These are phyloP conservation scores for Alternaria consortialis DNA, from an alignment of 2,329 filamentous ascomycete species.

Conservation along the genomic window DNA sequence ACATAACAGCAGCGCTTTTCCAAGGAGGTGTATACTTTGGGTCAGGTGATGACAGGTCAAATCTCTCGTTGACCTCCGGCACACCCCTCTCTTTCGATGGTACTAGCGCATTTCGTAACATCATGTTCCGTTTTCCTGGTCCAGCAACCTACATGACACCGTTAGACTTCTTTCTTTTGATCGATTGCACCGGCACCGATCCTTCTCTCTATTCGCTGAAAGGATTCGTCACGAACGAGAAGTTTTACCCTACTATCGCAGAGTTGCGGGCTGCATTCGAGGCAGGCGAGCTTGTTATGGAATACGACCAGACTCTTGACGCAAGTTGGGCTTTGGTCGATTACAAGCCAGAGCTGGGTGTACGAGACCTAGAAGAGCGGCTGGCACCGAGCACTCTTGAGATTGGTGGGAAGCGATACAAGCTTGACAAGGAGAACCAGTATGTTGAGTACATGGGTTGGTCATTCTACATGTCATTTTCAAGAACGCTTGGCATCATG, in stretches of 20 bases:
- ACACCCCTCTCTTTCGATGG: slow-evolving; percentile 53
- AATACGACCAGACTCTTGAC: slow-evolving; percentile 58
- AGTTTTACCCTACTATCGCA: slow-evolving; percentile 62
- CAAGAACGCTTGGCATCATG: slow-evolving; percentile 58
- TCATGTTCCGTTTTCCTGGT: slow-evolving; percentile 56
- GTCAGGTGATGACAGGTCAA: slow-evolving; percentile 29
- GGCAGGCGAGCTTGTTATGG: slow-evolving; percentile 52
- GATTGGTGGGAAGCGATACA: slow-evolving; percentile 54
- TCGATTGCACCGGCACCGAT: slow-evolving; percentile 58
- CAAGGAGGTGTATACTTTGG: slow-evolving; percentile 41
- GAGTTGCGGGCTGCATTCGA: slow-evolving; percentile 59
- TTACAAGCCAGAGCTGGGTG: slow-evolving; percentile 42
- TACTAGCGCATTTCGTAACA: slow-evolving; percentile 50
- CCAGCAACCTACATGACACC: slow-evolving; percentile 53
- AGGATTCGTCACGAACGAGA: slow-evolving; percentile 59
- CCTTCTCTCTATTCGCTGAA: slow-evolving; percentile 54
- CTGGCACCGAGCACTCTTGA: slow-evolving; percentile 53
- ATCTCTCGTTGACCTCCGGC: slow-evolving; percentile 35
- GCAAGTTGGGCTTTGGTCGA: slow-evolving; percentile 57
- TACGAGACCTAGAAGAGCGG: slow-evolving; percentile 52
- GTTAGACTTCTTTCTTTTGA: slow-evolving; percentile 57
- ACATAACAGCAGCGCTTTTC: slow-evolving; percentile 56
- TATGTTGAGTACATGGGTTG: slow-evolving; percentile 62
- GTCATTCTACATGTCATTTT: slow-evolving; percentile 62
- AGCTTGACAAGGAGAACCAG: slow-evolving; percentile 53